Evolutionary conservation across 2,329 filamentous ascomycete genomes (phyloP).

Genomic region (Colletotrichum tofieldiae): DNA sequence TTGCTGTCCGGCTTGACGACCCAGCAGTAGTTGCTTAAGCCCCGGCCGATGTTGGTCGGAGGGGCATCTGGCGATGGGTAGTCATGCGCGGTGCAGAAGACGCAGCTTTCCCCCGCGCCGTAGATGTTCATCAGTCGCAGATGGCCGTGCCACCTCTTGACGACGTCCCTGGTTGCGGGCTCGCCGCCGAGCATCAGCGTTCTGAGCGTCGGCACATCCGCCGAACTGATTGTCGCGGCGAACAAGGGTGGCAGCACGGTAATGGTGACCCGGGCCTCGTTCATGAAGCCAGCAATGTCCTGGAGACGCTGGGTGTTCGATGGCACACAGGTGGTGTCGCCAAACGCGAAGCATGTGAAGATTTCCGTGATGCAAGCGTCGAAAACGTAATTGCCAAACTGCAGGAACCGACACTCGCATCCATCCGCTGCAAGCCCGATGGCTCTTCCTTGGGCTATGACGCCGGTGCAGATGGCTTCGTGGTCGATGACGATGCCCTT

Average conservation of each 20-base stretch:
- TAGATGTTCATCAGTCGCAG: slow-evolving; percentile 23
- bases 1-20: slow-evolving; percentile 42
- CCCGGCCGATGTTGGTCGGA: slow-evolving; percentile 44
- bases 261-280: neutral
- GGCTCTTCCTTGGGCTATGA: neutral
- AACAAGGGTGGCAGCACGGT: slow-evolving; percentile 36
- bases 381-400: slow-evolving; percentile 68
- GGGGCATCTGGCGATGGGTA: neutral
- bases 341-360: slow-evolving; percentile 66
- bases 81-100: slow-evolving; percentile 31
- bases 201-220: neutral
- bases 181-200: slow-evolving; percentile 23
- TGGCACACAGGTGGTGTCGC: slow-evolving; percentile 63
- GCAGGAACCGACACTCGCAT: slow-evolving; percentile 45
- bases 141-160: slow-evolving; percentile 21
- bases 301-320: slow-evolving; percentile 43
- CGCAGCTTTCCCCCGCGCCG: slow-evolving; percentile 25
- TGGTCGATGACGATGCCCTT: slow-evolving; percentile 60
- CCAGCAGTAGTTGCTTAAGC: slow-evolving; percentile 43
- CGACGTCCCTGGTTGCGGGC: slow-evolving; percentile 13
- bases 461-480: slow-evolving; percentile 25
- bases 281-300: slow-evolving; percentile 41
- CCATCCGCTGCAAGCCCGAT: neutral
- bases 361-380: slow-evolving; percentile 68
- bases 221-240: slow-evolving; percentile 22